Base-by-base conservation (phyloP, 2,329 filamentous ascomycete genomes). In the Ceratocystiopsis sp. region DNA sequence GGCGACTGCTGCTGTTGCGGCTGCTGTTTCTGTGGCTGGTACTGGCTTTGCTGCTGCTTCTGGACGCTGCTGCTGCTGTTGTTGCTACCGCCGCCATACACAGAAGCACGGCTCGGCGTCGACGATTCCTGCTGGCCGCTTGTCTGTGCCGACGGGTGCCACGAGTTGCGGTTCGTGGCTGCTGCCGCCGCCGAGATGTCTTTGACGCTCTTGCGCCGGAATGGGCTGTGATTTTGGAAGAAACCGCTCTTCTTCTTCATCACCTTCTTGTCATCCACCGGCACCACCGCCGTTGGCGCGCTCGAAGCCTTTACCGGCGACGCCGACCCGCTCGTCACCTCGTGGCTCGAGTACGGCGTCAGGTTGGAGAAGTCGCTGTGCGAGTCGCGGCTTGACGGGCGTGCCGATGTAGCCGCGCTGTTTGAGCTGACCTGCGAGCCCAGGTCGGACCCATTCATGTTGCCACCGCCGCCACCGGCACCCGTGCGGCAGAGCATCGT, bases 171-270 rank as follows among this genome's bases (percentile, higher is more conserved):
- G 54, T 62, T 71, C 2, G 61, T 55, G 1, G 60, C 46, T 11
- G 53, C 51, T 8, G 44, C 51, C 7, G 62, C 53, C 13, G 57
- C 47, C 38, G 66, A 63, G 4, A 66, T 54, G 38, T 84, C 84
- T 54, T 84, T 87, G 43, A 80, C 85, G 57, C 87, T 94, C 73
- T 93, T 94, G 44, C 89, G 76, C 32, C 87, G 73, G 65, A 98
- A 98, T 0, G 89, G 89, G 50, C 83, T 89, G 55, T 89, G 83
- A 53, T 85, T 86, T 58, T 87, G 84, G 64, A 98, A 93, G 61
- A 96, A 95, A 1, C 84, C 82, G 47, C 84, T 93, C 63, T 73
- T 78, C 59, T 75, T 75, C 61, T 78, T 78, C 42, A 71, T 68
- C 15, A 85, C 66, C 39, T 76, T 70, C 55, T 79, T 84, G 14